Evolutionary conservation across 495 filamentous ascomycete species (phyloP).

Genomic region (Hypomontagnella submonticulosa): DNA sequence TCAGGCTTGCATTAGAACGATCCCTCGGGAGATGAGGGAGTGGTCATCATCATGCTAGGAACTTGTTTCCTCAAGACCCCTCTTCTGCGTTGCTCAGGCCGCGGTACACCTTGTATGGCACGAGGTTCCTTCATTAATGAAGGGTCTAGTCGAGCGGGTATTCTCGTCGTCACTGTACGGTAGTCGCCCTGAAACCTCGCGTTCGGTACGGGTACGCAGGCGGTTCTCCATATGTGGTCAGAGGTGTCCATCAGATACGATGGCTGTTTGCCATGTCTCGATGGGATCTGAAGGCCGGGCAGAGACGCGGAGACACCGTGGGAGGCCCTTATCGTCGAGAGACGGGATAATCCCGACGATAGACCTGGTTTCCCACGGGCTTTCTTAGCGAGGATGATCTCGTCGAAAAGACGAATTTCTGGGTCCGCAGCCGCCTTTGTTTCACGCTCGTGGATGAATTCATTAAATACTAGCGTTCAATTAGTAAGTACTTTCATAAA

Average conservation of each 20-base stretch:
- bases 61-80: constrained; percentile 75
- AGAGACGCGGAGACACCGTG: constrained; percentile 55
- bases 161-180: constrained; percentile 61
- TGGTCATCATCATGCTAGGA: constrained; percentile 68
- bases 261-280: constrained; percentile 58
- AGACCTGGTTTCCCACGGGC: constrained; percentile 75
- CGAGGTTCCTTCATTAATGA: constrained; percentile 89
- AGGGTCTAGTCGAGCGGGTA: constrained; percentile 85
- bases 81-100: constrained; percentile 69
- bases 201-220: constrained; percentile 79
- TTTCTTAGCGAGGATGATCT: constrained; percentile 93
- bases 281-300: constrained; percentile 43
- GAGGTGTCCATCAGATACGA: constrained; percentile 85
- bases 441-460: constrained; percentile 96
- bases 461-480: constrained; percentile 78
- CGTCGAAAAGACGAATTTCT: constrained; percentile 88
- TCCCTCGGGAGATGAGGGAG: constrained; percentile 18
- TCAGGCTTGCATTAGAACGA: constrained; percentile 15
- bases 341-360: constrained; percentile 63
- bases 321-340: constrained; percentile 60
- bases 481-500: constrained; percentile 26
- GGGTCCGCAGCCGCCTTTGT: constrained; percentile 66
- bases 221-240: constrained; percentile 93
- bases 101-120: constrained; percentile 77
- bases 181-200: constrained; percentile 79